Percentiles rank a stretch among this genome's conserved stretches.
Evolutionary conservation across 345 rosid genomes (phyloP).

Genomic region (Corchorus capsularis): DNA sequence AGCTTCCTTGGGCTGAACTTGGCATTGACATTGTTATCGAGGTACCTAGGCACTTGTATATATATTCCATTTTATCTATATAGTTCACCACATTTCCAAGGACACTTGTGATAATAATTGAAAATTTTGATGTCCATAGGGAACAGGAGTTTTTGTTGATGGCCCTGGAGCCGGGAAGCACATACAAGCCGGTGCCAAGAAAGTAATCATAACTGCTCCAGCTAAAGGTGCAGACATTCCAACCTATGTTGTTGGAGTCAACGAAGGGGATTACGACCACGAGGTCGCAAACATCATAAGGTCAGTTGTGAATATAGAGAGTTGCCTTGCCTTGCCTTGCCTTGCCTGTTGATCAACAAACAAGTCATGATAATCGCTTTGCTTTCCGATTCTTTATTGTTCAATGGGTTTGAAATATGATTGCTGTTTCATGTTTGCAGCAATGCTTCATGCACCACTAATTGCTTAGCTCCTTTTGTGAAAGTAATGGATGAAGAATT

Average conservation of each 20-base stretch:
- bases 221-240: slow-evolving; percentile 99
- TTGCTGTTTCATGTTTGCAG: slow-evolving; percentile 39
- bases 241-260: slow-evolving; percentile 92
- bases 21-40: slow-evolving; percentile 98
- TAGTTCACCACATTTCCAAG: neutral
- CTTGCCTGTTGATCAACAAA: neutral
- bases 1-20: slow-evolving; percentile 98
- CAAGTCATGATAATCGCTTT: too few relatives aligned
- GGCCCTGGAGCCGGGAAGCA: slow-evolving; percentile 99
- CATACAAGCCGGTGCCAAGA: slow-evolving; percentile 97
- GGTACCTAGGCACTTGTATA: slow-evolving; percentile 35
- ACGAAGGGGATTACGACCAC: slow-evolving; percentile 76
- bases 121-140: slow-evolving; percentile 37
- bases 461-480: slow-evolving; percentile 93
- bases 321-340: too few relatives aligned
- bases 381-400: neutral
- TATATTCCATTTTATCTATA: too few relatives aligned
- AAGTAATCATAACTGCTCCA: slow-evolving; percentile 96
- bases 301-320: slow-evolving; percentile 35
- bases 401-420: neutral
- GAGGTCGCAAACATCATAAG: slow-evolving; percentile 84
- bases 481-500: slow-evolving; percentile 91
- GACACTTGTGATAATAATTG: neutral
- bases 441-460: slow-evolving; percentile 99
- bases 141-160: slow-evolving; percentile 99